Conservation (phyloP, 257 asterid species). For the Coffea canephora region DNA sequence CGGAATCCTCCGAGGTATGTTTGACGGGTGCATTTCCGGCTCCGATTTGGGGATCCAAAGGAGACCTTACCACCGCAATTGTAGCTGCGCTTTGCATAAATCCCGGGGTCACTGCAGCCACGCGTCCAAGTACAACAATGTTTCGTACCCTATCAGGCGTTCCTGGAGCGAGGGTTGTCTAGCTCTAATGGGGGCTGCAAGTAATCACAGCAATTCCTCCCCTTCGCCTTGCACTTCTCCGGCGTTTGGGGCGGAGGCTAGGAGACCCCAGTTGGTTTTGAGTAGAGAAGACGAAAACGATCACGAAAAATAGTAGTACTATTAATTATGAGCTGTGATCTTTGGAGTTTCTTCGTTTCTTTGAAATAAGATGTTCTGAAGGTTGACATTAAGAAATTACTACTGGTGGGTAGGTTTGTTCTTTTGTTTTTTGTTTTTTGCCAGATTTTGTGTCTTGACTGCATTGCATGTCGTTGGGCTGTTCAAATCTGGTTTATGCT, state of each 20-base stretch:
- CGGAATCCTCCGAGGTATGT: slow-evolving; percentile 43
- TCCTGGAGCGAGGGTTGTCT: slow-evolving; percentile 66
- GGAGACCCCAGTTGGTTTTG: slow-evolving; percentile 37
- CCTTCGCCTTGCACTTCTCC: slow-evolving; percentile 47
- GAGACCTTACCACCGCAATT: slow-evolving; percentile 71
- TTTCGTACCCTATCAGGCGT: slow-evolving; percentile 52
- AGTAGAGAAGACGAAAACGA: slow-evolving; percentile 26
- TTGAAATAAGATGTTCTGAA: slow-evolving; percentile 5
- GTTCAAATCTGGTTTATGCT: not conserved
- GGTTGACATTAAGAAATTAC: not conserved
- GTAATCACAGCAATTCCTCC: not conserved
- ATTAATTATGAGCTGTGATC: slow-evolving; percentile 10
- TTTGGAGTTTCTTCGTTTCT: not conserved
- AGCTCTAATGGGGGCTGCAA: slow-evolving; percentile 29
- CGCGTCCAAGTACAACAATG: slow-evolving; percentile 25
- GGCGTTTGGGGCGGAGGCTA: slow-evolving; percentile 28
- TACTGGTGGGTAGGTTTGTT: too few species aligned
- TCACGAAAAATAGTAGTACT: not conserved
- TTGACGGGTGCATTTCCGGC: slow-evolving; percentile 58
- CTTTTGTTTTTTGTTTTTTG: too few species aligned
- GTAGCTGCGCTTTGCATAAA: slow-evolving; percentile 65
- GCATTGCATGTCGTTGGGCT: too few species aligned
- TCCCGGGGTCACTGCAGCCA: slow-evolving; percentile 46
- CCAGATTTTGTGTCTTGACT: not conserved
- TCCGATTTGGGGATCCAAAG: slow-evolving; percentile 48